A percentile compares a stretch with the other conserved stretches of the same genome.
phyloP scores from a whole-genome alignment of 2,329 filamentous ascomycete genomes.

The Periconia sp. region DNA sequence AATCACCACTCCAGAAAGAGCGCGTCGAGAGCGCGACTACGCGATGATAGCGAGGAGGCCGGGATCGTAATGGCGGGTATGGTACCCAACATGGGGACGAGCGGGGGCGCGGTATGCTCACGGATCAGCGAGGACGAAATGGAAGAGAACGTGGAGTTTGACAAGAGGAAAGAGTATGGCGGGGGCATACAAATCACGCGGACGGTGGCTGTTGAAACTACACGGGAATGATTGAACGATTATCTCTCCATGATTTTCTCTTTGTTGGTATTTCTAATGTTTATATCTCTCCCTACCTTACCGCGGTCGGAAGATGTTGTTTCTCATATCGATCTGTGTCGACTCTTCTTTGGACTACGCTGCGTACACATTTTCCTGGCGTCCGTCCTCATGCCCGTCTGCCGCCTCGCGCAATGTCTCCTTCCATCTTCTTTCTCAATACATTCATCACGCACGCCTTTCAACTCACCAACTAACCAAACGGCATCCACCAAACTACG shows the following conservation, averaged over 20 bases:
- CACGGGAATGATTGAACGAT: background rate
- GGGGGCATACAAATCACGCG: background rate
- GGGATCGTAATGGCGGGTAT: background rate
- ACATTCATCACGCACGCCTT: background rate
- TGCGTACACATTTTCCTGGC: too few relatives aligned
- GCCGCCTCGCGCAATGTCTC: background rate
- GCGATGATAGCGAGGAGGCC: background rate
- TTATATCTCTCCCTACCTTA: background rate
- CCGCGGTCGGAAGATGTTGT: background rate
- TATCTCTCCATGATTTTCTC: background rate
- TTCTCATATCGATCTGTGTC: background rate
- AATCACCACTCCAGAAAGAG: background rate
- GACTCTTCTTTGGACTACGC: too few relatives aligned
- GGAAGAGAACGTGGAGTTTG: background rate
- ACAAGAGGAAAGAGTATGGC: background rate
- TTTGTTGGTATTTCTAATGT: background rate
- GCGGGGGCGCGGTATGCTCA: background rate
- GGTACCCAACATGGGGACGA: background rate
- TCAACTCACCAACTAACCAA: background rate
- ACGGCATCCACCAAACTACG: background rate
- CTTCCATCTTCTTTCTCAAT: background rate
- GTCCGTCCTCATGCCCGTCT: too few relatives aligned
- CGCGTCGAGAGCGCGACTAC: background rate
- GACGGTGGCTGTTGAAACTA: background rate
- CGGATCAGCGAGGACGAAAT: conserved; percentile 1